Base-by-base conservation (phyloP, 2,329 filamentous ascomycete species). In the Cladobotryum protrusum region DNA sequence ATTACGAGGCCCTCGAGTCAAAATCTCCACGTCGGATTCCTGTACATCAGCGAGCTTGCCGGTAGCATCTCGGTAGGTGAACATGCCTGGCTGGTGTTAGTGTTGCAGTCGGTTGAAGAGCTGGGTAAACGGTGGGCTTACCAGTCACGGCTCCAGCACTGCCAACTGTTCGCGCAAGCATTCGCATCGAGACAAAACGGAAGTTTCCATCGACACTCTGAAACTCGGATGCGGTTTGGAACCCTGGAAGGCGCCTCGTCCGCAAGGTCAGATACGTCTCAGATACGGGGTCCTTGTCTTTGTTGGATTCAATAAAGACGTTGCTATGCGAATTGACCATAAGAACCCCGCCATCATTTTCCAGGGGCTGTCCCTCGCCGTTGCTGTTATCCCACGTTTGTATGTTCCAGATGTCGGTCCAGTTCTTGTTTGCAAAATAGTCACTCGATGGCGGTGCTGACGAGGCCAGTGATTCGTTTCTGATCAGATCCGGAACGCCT, bases 21-120 rank as follows among this genome's bases (percentile, higher is more conserved):
- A 66, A 43, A 79, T 68, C 62, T 81, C 77, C 19, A 80, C 65
- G 56, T 80, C 76, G 3, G 75, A 68, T 59, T 79, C 77, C 52
- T 78, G 74, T 13, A 78, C 44, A 12, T 34, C 67, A 17, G 65
- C 51, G 3, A 41, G 37, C n/a, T 64, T 61, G 4, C 63, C 5
- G 67, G 59, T 59, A 15, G 57, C 53, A 50, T 70, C 64, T 18
- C 67, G 65, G 61, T 78, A 80, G 5, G 75, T 78, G 63, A 80
- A 80, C 58, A 79, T 66, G 7, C 24, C 24, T 29, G 24, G 24
- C 2, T 29, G 24, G 24, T 29, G 11, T 29, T 29, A 29, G 24
- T 9, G 24, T 29, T 8, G 11, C 11, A 8, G 24, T 8, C 24
- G 24, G 6, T 29, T 29, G 24, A 29, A 2, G 24, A 9, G 24